These are phyloP conservation scores for Metschnikowia koreensis DNA, from an alignment of 805 yeast genomes.

Conservation along the genomic window DNA sequence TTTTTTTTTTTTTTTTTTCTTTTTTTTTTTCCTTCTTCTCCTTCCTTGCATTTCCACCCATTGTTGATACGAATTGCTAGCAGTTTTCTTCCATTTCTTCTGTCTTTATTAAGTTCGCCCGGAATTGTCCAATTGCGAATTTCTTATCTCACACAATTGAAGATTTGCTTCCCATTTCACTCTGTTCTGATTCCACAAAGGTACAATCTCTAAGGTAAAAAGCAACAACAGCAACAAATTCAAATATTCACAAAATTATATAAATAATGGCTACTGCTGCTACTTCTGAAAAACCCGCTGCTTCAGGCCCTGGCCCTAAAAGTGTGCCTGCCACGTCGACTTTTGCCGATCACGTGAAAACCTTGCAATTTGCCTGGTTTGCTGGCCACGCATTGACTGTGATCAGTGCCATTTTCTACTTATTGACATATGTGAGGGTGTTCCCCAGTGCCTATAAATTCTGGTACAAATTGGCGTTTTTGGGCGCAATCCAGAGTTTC, in stretches of 20 bases:
- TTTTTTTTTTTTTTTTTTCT: background rate
- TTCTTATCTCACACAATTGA: no score
- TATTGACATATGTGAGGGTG: constrained; percentile 33
- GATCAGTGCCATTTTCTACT: constrained; percentile 28
- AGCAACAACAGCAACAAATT: background rate
- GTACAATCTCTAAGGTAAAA: no score
- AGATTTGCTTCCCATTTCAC: no score
- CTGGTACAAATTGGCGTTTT: constrained; percentile 58
- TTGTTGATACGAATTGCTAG: background rate
- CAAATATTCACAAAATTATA: background rate
- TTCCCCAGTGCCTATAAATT: constrained; percentile 23
- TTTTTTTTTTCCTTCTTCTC: background rate
- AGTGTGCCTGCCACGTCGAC: background rate
- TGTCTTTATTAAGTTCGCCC: background rate
- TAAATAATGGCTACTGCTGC: background rate
- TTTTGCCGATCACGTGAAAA: constrained; percentile 22
- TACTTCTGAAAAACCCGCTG: background rate
- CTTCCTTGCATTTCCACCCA: background rate
- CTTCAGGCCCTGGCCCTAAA: constrained; percentile 4
- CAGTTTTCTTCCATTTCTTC: background rate
- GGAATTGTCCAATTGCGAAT: background rate
- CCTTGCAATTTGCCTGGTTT: constrained; percentile 79
- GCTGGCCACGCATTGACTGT: constrained; percentile 41
- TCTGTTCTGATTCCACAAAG: background rate
- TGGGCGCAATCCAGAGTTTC: constrained; percentile 70